Evolutionary conservation across 371 early-diverging fungal species (phyloP).

Genomic region (Rhizopus arrhizus): DNA sequence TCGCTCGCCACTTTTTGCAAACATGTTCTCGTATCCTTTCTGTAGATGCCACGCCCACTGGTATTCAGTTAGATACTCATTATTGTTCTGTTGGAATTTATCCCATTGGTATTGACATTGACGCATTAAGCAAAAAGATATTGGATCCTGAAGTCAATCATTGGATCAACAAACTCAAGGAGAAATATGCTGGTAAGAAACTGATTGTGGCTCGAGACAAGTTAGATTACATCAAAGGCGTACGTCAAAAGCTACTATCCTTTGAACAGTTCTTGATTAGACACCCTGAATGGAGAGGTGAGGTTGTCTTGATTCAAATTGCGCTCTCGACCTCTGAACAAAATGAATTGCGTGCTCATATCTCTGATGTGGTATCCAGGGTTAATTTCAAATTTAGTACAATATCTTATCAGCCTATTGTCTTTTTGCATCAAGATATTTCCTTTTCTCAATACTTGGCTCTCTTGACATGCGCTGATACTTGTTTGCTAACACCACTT

Average conservation of each 20-base stretch:
- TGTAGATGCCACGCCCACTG: conserved; percentile 79
- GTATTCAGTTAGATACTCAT: conserved; percentile 80
- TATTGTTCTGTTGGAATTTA: conserved; percentile 86
- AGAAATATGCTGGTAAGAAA: conserved; percentile 82
- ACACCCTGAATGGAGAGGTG: conserved; percentile 80
- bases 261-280: conserved; percentile 80
- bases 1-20: conserved; percentile 89
- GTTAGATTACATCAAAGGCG: conserved; percentile 93
- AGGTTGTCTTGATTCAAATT: conserved; percentile 77
- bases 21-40: conserved; percentile 85
- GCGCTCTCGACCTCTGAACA: conserved; percentile 70
- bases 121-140: conserved; percentile 62
- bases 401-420: conserved; percentile 91
- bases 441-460: conserved; percentile 90
- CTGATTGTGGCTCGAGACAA: conserved; percentile 94
- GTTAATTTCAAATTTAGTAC: conserved; percentile 93
- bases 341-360: conserved; percentile 74
- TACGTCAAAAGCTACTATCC: conserved; percentile 87
- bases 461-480: conserved; percentile 87
- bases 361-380: conserved; percentile 83
- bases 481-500: conserved; percentile 88
- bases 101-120: conserved; percentile 88
- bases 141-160: conserved; percentile 70
- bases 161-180: conserved; percentile 70
- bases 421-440: conserved; percentile 88